Evolutionary conservation across 768 basidiomycete species (phyloP).

Genomic region (Mycena galericulata): DNA sequence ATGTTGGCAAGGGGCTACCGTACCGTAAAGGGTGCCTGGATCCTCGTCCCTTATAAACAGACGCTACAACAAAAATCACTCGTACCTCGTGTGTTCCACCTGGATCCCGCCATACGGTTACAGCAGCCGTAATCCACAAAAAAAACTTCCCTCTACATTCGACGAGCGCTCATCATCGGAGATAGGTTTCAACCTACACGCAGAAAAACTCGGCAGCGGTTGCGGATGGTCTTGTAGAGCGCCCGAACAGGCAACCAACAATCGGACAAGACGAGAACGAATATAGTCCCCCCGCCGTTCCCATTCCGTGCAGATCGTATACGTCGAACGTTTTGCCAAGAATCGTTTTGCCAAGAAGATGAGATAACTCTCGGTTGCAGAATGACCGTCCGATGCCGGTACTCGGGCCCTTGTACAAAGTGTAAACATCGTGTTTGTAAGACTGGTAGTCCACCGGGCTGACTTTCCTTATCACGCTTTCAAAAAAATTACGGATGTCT

Average conservation of each 20-base stretch:
- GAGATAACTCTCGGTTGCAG: too few relatives aligned
- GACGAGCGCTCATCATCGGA: background rate
- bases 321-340: background rate
- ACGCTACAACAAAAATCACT: too few relatives aligned
- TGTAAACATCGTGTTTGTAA: background rate
- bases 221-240: background rate
- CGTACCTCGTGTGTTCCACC: too few relatives aligned
- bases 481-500: too few relatives aligned
- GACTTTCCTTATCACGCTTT: background rate
- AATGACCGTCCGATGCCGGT: too few relatives aligned
- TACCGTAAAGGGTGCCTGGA: too few relatives aligned
- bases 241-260: background rate
- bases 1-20: too few relatives aligned
- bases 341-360: background rate
- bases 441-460: background rate
- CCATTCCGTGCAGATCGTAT: background rate
- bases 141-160: background rate
- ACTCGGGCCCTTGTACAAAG: too few relatives aligned
- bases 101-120: background rate
- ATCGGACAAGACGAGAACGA: background rate
- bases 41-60: too few relatives aligned
- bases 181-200: background rate
- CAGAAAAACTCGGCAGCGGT: constrained; percentile 1
- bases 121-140: background rate
- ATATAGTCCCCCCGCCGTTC: background rate